phyloP scores from a whole-genome alignment of 306 rosid species.

The Rubus parviflorus region DNA sequence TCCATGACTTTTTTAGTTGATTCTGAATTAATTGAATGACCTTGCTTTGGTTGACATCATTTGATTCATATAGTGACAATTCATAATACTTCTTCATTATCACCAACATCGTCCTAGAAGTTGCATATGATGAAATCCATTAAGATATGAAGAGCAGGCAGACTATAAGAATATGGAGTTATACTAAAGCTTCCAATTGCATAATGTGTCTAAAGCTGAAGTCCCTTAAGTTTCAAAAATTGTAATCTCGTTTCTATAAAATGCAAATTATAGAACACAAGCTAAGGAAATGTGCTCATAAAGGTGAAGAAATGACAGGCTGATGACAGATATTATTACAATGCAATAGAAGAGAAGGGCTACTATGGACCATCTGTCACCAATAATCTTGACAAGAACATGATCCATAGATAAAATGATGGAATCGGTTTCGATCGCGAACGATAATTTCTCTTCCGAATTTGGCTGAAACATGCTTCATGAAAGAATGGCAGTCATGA shows the following conservation, averaged over 20 bases:
- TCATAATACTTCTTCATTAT: too few species aligned
- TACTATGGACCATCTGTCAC: neutral
- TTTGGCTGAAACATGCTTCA: slow-evolving; percentile 22
- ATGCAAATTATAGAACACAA: neutral
- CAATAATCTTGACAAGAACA: slow-evolving; percentile 23
- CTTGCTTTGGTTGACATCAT: neutral
- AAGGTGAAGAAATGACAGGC: neutral
- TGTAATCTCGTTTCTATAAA: neutral
- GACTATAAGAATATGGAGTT: neutral
- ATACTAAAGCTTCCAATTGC: neutral
- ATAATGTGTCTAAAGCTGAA: neutral
- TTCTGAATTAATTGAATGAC: neutral
- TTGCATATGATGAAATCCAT: neutral
- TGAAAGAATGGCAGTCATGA: slow-evolving; percentile 20
- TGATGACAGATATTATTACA: neutral
- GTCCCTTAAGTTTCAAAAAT: neutral
- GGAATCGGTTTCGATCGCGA: slow-evolving; percentile 15
- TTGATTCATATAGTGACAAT: neutral
- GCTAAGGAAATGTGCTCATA: neutral
- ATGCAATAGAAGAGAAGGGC: neutral
- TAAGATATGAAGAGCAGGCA: neutral
- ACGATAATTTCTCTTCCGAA: slow-evolving; percentile 7
- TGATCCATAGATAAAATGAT: slow-evolving; percentile 8
- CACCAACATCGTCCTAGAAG: too few species aligned
- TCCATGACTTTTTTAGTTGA: neutral